These are phyloP conservation scores for Blastocystis sp. DNA, from an alignment of 352 stramenopile species.

Conservation along the genomic window DNA sequence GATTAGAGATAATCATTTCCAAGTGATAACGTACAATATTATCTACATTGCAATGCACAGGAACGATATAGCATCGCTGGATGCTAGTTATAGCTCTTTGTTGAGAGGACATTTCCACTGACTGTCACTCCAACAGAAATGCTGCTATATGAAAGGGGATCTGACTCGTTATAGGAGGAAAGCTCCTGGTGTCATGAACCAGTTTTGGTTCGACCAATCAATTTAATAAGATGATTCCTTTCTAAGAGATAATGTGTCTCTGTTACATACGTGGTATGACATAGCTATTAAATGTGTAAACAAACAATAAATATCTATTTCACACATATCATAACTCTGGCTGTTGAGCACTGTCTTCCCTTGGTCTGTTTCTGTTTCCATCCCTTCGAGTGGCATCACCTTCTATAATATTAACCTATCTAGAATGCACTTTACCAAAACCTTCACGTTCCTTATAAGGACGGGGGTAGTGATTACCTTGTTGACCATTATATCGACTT, in stretches of 20 bases:
- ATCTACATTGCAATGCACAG: slow-evolving; percentile 59
- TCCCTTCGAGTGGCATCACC: background rate
- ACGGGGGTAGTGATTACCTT: background rate
- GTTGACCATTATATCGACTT: background rate
- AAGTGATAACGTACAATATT: slow-evolving; percentile 29
- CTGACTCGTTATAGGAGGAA: no score
- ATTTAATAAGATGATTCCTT: background rate
- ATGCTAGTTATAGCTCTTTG: slow-evolving; percentile 27
- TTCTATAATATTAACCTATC: background rate
- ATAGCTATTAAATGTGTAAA: background rate
- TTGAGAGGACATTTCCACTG: slow-evolving; percentile 10
- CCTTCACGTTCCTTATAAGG: background rate
- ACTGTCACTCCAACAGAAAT: background rate
- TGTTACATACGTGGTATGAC: no score
- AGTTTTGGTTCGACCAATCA: slow-evolving; percentile 15
- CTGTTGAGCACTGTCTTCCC: slow-evolving; percentile 12
- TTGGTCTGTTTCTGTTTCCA: background rate
- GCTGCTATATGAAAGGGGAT: no score
- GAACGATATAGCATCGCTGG: slow-evolving; percentile 48
- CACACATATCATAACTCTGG: background rate
- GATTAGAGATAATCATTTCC: background rate
- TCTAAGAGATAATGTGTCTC: background rate
- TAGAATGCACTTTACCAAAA: background rate
- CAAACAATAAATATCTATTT: background rate
- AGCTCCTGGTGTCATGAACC: background rate